A percentile compares a stretch with the other conserved stretches of the same genome.
Conservation (phyloP, 1,284 basidiomycete species). For the Agaricales sp. region DNA sequence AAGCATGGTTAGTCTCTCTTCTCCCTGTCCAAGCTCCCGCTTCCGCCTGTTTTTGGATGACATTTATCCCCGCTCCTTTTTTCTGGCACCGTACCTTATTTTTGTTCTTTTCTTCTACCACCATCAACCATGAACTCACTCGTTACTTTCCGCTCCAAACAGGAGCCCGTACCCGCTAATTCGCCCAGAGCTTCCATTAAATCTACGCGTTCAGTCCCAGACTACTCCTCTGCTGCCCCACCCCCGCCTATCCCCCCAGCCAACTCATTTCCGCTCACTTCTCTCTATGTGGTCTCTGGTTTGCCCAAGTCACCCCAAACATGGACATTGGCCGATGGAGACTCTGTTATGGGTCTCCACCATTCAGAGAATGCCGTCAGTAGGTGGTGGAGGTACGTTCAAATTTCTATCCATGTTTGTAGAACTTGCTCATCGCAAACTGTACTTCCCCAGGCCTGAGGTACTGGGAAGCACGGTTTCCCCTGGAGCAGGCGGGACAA, state of each 20-base stretch:
- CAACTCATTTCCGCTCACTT: constrained; percentile 60
- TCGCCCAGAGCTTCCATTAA: constrained; percentile 60
- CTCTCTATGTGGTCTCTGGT: constrained; percentile 76
- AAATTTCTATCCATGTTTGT: too few species aligned
- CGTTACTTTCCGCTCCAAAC: too few species aligned
- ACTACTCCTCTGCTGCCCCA: constrained; percentile 28
- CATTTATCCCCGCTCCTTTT: neutral
- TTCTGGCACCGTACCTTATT: neutral
- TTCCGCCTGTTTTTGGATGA: neutral
- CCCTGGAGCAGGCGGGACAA: constrained; percentile 58
- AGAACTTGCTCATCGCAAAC: too few species aligned
- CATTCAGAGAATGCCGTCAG: constrained; percentile 84
- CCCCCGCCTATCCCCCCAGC: constrained; percentile 41
- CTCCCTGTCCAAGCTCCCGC: neutral
- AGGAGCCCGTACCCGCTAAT: constrained; percentile 74
- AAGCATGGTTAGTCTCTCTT: constrained; percentile 27
- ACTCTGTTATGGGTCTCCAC: constrained; percentile 75
- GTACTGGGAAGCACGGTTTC: constrained; percentile 84
- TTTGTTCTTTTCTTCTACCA: neutral
- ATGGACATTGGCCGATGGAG: constrained; percentile 91
- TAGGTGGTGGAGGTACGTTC: constrained; percentile 73
- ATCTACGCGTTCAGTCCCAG: constrained; percentile 46
- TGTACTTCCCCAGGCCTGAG: constrained; percentile 47
- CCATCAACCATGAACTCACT: neutral
- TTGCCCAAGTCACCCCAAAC: constrained; percentile 79